A percentile compares a stretch with the other conserved stretches of the same genome.
phyloP scores from a whole-genome alignment of 108 stramenopile species.

The Schizochytrium sp. region DNA sequence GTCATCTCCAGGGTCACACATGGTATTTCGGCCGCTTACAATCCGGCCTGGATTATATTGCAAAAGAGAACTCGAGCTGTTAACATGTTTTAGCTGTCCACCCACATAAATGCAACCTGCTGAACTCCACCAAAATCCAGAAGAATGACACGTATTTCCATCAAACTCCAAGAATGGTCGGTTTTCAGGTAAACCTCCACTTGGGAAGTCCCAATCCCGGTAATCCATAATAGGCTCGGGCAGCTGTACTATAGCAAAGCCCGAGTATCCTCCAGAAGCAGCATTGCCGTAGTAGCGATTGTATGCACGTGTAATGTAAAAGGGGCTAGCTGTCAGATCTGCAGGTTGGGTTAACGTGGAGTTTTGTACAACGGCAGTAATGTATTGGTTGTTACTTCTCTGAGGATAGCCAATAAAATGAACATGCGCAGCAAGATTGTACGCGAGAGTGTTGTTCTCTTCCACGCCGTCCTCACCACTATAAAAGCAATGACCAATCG shows the following conservation, averaged over 20 bases:
- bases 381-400: not conserved
- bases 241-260: conserved; percentile 17
- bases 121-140: conserved; percentile 4
- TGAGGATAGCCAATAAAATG: conserved; percentile 67
- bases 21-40: not conserved
- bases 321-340: conserved; percentile 42
- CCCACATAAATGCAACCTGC: conserved; percentile 56
- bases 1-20: not conserved
- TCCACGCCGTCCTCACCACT: conserved; percentile 76
- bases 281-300: not conserved
- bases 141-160: conserved; percentile 1
- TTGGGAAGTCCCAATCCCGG: not conserved
- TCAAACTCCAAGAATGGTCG: conserved; percentile 45
- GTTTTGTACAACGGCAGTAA: not conserved
- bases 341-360: not conserved
- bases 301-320: conserved; percentile 48
- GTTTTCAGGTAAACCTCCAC: not conserved
- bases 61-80: not conserved
- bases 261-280: conserved; percentile 19
- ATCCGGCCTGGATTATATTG: conserved; percentile 27
- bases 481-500: conserved; percentile 75
- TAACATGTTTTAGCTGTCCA: not conserved
- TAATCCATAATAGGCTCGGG: not conserved
- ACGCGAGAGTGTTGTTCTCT: conserved; percentile 71
- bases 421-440: conserved; percentile 76